Base-by-base conservation (phyloP, 257 asterid species). In the Solanum raphanifolium region DNA sequence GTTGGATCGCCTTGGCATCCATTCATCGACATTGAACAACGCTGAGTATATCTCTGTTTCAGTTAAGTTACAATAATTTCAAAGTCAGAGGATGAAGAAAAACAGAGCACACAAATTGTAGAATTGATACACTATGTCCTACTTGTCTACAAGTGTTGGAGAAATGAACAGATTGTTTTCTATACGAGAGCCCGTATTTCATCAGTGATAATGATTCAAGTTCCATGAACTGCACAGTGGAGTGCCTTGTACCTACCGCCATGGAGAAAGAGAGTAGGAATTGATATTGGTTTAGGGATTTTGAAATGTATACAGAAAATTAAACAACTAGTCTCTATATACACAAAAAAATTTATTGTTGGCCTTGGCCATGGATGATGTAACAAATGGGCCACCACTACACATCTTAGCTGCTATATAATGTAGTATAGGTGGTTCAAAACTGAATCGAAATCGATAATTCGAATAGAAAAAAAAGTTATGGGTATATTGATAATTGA, bases 1-100 rank as follows among this genome's bases (percentile, higher is more conserved):
- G 92, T 91, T 0, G 96, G 91, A 62, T 92, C 94, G 23, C 94
- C 95, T 18, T 91, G 91, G 66, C 96, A 93, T 0, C 98, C 98
- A 48, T 94, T 94, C 95, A 94, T 90, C 20, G 95, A 89, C 88
- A 93, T 32, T 29, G 94, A 94, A 32, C 93, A 89, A 6, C 92
- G 12, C 9, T 93, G 89, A 66, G 90, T 89, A 88, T 89, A 90
- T 89, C 93, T 91, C 96, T 95, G 87, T 74, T 31, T 25, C 15
- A 27, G 11, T 13, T 43, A 12, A 68, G 35, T 13, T 13, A 11
- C 20, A 79, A 27, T 12, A 43, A 43, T 43, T 43, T 43, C 52
- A 4, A 34, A 73, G 46, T 73, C 46, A 43, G 52, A 18, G n/a
- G 25, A 11, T 4, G 23, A 7, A 62, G 83, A 48, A 13, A 86